phyloP scores from a whole-genome alignment of 2,329 filamentous ascomycete species.

The Aspergillus unguis region DNA sequence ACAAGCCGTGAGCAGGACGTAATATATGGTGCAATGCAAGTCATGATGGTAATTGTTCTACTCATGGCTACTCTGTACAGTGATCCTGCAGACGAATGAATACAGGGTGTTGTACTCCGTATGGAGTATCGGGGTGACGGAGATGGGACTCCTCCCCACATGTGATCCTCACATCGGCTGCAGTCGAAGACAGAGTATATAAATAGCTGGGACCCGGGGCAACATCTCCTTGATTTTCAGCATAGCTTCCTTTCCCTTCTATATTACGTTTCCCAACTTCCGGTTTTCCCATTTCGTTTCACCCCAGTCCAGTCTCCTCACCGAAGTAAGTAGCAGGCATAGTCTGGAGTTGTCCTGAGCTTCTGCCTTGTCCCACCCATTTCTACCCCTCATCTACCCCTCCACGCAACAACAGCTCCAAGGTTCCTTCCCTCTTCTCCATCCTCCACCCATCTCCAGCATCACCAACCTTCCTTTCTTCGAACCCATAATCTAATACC shows the following conservation, averaged over 20 bases:
- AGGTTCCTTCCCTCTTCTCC: conserved; percentile 6
- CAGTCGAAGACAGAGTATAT: not conserved
- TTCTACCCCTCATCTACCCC: conserved; percentile 16
- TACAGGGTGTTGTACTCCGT: not conserved
- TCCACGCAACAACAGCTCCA: conserved; percentile 4
- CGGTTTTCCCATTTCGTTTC: not conserved
- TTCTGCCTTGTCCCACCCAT: conserved; percentile 7
- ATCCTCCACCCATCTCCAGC: conserved; percentile 3
- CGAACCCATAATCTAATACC: conserved; percentile 1
- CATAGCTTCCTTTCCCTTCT: not conserved
- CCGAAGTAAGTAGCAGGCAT: conserved; percentile 9
- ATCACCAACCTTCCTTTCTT: conserved; percentile 1
- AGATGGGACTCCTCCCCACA: conserved; percentile 13
- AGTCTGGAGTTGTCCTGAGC: not conserved
- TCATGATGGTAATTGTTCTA: not conserved
- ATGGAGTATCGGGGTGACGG: conserved; percentile 5
- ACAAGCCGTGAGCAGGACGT: not conserved
- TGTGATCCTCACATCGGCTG: conserved; percentile 16
- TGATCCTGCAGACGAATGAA: not conserved
- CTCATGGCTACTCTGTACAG: not conserved
- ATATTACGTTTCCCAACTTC: not conserved
- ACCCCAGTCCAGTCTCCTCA: conserved; percentile 8
- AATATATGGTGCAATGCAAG: no score
- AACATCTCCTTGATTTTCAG: not conserved
- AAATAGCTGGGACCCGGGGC: not conserved